A percentile compares a stretch with the other conserved stretches of the same genome.
Evolutionary conservation across 2,329 filamentous ascomycete genomes (phyloP).

Genomic region (Venturia carpophila): DNA sequence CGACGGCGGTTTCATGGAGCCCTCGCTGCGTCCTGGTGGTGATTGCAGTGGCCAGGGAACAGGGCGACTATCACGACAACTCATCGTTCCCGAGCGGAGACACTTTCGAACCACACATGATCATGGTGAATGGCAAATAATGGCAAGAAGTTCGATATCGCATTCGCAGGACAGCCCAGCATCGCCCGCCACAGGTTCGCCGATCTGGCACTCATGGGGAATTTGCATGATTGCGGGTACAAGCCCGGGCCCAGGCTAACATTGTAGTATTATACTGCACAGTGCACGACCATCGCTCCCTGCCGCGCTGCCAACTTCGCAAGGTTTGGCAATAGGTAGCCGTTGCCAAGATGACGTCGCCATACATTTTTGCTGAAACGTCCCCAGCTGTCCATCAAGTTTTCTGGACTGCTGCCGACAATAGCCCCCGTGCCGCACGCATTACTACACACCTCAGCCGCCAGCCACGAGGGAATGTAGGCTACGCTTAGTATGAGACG

Average conservation of each 20-base stretch:
- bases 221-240: not conserved
- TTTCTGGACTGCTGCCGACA: not conserved
- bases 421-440: not conserved
- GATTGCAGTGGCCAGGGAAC: not conserved
- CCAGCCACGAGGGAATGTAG: not conserved
- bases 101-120: not conserved
- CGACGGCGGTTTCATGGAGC: not conserved
- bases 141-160: not conserved
- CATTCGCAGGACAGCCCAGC: not conserved
- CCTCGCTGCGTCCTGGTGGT: not conserved
- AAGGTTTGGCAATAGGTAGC: not conserved
- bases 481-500: not conserved
- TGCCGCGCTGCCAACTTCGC: slow-evolving; percentile 4
- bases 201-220: not conserved
- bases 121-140: no score
- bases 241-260: not conserved
- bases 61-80: not conserved
- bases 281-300: not conserved
- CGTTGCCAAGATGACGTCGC: slow-evolving; percentile 9
- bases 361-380: not conserved
- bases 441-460: not conserved
- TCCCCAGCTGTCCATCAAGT: not conserved
- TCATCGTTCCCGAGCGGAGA: no score
- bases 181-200: slow-evolving; percentile 6
- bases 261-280: no score